Base-by-base conservation (phyloP, 352 stramenopile species). In the Pythium biforme region DNA sequence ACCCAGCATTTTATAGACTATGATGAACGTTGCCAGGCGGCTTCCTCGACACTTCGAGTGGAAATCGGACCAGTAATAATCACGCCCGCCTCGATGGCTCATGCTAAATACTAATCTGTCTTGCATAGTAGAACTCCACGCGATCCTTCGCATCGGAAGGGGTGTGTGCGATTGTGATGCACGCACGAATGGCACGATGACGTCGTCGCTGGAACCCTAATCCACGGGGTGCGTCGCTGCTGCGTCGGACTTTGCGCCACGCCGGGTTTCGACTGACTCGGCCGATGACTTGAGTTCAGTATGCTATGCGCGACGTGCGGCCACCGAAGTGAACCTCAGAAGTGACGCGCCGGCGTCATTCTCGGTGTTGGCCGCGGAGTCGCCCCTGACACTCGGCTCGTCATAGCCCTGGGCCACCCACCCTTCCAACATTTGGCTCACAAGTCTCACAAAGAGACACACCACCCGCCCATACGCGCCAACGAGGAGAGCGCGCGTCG, bases 271-370 rank as follows among this genome's bases (percentile, higher is more conserved):
- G 10, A 14, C 41, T 50, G 1, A 3, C 22, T 19, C 1, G 10
- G n/a, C 0, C 6, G 0, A 23, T 31, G 6, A 70, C 56, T 70
- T 61, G 50, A 7, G 14, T n/a, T 64, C 46, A 49, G 57, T 71
- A 71, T 61, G 25, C 29, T 10, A 19, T 7, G 27, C 9, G 26
- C 25, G 47, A 56, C 47, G 31, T 40, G 50, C 23, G 12, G 23
- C 34, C 11, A 27, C 20, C 25, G 19, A 40, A 50, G 53, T 59
- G 56, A 74, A 74, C 41, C 48, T 22, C 43, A 20, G 29, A 39
- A 7, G 34, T 74, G 68, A 74, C 68, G 68, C 68, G 68, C 51
- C 55, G 34, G 26, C 59, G 59, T 74, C 68, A 74, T 62, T 59
- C 48, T 66, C 29, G 1, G 19, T 46, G 22, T 74, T 74, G 68